Evolutionary conservation across 2,329 filamentous ascomycete genomes (phyloP), one percentile per base, ranked within the genome.

Genomic region (Ophiostoma sp.): DNA sequence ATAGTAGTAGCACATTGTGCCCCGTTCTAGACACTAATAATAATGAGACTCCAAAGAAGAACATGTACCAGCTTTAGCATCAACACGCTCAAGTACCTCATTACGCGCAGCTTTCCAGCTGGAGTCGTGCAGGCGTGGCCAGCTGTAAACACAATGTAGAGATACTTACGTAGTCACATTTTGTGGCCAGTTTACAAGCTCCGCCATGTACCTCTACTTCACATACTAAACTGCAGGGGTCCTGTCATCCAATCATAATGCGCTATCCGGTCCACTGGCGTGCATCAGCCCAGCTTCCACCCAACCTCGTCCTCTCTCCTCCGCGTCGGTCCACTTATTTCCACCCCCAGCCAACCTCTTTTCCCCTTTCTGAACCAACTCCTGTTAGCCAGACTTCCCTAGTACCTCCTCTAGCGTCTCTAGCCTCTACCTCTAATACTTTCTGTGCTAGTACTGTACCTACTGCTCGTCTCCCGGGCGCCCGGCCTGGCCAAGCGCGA

Each of bases 381-480:
- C n/a, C 48, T 52, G 17, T 23, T 35, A 54, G 48, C 65, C 39
- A 41, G 39, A 41, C 20, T 52, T 1, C 52, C 52, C 52, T 57
- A 39, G 23, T 15, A 57, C 15, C 31, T 36, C n/a, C 41, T 44
- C 65, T 71, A 64, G 60, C 69, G 27, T 66, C 64, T 68, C 52
- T 66, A 33, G 44, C 65, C 62, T 66, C 54, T 52, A 15, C 27
- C 15, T 41, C 68, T 68, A 66, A 57, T 64, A 69, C 44, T 68
- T 71, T 62, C 35, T 67, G 54, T 66, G 44, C 44, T 48, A 41
- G 36, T 44, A 54, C 27, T 31, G 52, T 39, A 23, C 41, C 39
- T 60, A 35, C 52, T 62, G 27, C 41, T 71, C 71, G 73, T 74
- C 73, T 68, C 73, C 73, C 64, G 57, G 73, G 64, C 73, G 73